phyloP scores from a whole-genome alignment of 2,329 filamentous ascomycete genomes.

The Dissoconium aciculare region DNA sequence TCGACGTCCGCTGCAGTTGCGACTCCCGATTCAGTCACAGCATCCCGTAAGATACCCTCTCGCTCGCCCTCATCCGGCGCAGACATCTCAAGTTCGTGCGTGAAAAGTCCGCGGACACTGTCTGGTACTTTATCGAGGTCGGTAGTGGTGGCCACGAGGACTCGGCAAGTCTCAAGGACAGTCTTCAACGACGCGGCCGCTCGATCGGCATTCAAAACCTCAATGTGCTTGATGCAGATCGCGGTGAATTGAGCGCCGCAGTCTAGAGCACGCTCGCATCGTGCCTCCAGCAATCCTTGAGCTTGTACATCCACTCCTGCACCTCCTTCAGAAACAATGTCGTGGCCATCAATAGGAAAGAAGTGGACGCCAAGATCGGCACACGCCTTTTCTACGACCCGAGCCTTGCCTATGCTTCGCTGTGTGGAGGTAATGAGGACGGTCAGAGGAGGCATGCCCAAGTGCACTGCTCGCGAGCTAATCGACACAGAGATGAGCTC shows the following conservation, averaged over 20 bases:
- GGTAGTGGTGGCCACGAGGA: conserved; percentile 84
- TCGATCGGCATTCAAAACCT: conserved; percentile 78
- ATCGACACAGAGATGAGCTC: conserved; percentile 81
- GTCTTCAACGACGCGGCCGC: conserved; percentile 77
- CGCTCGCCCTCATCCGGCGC: conserved; percentile 87
- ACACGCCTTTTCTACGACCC: conserved; percentile 60
- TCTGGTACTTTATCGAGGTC: conserved; percentile 91
- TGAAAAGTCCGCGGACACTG: conserved; percentile 77
- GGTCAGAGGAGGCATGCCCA: conserved; percentile 76
- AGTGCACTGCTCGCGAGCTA: conserved; percentile 69
- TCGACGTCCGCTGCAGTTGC: conserved; percentile 73
- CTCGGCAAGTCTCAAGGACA: conserved; percentile 61
- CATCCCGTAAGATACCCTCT: conserved; percentile 68
- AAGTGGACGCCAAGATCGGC: conserved; percentile 80
- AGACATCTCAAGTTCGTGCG: conserved; percentile 84
- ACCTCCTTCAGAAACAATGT: conserved; percentile 82
- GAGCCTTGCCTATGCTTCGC: conserved; percentile 83
- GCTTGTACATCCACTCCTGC: conserved; percentile 87
- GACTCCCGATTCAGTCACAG: conserved; percentile 61
- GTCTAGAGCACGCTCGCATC: conserved; percentile 74
- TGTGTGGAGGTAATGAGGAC: conserved; percentile 84
- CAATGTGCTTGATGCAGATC: conserved; percentile 75
- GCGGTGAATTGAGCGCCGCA: conserved; percentile 75
- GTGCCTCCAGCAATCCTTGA: conserved; percentile 73
- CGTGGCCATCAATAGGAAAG: conserved; percentile 79